A percentile compares a stretch with the other conserved stretches of the same genome.
phyloP scores from a whole-genome alignment of 805 yeast species.

The Komagataella populi region DNA sequence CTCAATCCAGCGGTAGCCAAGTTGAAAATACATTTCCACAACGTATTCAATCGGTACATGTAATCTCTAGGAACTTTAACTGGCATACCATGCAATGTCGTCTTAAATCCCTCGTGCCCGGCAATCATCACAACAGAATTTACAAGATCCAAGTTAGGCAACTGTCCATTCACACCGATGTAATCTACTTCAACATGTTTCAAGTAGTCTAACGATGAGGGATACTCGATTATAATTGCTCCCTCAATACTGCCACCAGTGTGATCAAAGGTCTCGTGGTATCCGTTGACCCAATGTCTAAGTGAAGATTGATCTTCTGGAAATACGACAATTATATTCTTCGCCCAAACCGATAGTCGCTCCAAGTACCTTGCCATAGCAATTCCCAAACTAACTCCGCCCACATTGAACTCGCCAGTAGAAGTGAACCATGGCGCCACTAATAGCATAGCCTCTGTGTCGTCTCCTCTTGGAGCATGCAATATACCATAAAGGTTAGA shows the following conservation, averaged over 20 bases:
- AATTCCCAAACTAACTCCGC: constrained; percentile 64
- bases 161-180: constrained; percentile 88
- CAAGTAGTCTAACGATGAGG: constrained; percentile 48
- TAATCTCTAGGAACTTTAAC: constrained; percentile 34
- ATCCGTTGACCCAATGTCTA: constrained; percentile 87
- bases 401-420: constrained; percentile 45
- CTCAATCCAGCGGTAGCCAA: constrained; percentile 54
- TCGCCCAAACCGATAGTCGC: constrained; percentile 89
- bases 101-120: constrained; percentile 62
- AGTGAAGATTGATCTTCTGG: constrained; percentile 61
- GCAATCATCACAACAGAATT: constrained; percentile 68
- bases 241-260: constrained; percentile 94
- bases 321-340: constrained; percentile 77
- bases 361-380: constrained; percentile 71
- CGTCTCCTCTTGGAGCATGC: constrained; percentile 92
- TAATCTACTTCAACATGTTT: constrained; percentile 64
- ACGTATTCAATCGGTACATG: constrained; percentile 38
- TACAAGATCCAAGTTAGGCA: constrained; percentile 84
- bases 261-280: constrained; percentile 69
- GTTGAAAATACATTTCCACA: constrained; percentile 52
- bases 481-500: constrained; percentile 54
- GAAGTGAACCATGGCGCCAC: constrained; percentile 74
- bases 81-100: constrained; percentile 50
- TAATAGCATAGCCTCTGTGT: constrained; percentile 87
- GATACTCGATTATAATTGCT: constrained; percentile 74